Evolutionary conservation across 768 basidiomycete species (phyloP), one percentile per base, ranked within the genome.

Genomic region (Lactarius akahatsu): DNA sequence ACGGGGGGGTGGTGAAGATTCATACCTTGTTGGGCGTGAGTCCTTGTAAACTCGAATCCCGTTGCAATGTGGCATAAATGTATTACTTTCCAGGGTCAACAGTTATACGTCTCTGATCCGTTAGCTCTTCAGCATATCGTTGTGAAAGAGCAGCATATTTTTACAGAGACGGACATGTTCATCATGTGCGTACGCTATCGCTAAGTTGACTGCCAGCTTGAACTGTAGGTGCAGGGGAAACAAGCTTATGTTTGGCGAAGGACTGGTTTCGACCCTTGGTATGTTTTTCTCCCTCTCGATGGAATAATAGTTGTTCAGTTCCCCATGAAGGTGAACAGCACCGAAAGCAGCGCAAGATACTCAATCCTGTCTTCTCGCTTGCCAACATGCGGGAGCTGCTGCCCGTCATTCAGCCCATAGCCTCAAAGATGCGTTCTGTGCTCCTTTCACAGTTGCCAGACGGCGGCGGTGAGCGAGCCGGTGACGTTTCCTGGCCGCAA

Each of bases 251-350:
- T 80, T 81, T 40, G 80, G 80, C 20, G 69, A 72, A 16, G 77
- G 79, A 40, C 73, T 80, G 3, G 72, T 78, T 23, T 75, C 76
- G 0, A 80, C 80, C 30, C 73, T 78, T 4, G 78, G 78, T 78
- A 28, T 28, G 69, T 40, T 34, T 10, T 32, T 9, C 30, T 65
- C 20, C 1, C 52, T 58, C 2, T 26, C 28, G 2, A 4, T 4
- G 11, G n/a, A 23, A 28, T 13, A 20, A 3, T 1, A 26, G 34
- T 50, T 50, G 32, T 26, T 23, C 23, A 56, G 13, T 11, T 10
- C 5, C 3, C n/a, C 4, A 20, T n/a, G 18, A 55, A 75, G 74
- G 73, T 1, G 71, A 74, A 18, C 72, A 74, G 34, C 73, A 74
- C 56, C 64, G 64, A 59, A 74, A 69, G 55, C 74, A 74, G 45